Conservation (phyloP, 495 filamentous ascomycete species). For the Aspergillus cristatus region DNA sequence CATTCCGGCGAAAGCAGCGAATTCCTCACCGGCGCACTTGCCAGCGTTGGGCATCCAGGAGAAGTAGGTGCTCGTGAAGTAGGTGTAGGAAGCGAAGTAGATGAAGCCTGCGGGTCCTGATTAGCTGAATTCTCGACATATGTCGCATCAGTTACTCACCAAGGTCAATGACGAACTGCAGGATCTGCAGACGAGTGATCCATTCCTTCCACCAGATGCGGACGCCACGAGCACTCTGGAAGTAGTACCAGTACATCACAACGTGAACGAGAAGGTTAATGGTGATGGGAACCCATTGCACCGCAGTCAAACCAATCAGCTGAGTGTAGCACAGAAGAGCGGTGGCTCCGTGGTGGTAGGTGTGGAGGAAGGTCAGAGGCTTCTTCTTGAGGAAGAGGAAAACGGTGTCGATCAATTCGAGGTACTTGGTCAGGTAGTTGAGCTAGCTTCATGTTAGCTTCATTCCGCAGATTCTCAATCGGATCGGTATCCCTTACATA, state of each 20-base stretch:
- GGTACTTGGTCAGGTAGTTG: slow-evolving; percentile 66
- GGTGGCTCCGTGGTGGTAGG: slow-evolving; percentile 66
- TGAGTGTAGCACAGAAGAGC: slow-evolving; percentile 66
- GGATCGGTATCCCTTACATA: slow-evolving; percentile 42
- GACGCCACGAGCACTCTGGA: slow-evolving; percentile 49
- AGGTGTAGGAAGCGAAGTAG: slow-evolving; percentile 93
- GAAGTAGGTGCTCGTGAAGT: slow-evolving; percentile 91
- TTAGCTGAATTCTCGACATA: no score
- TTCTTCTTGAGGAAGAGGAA: slow-evolving; percentile 71
- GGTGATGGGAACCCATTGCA: slow-evolving; percentile 59
- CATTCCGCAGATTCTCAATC: neutral
- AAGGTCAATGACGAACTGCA: slow-evolving; percentile 51
- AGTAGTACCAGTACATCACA: slow-evolving; percentile 63
- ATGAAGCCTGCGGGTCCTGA: slow-evolving; percentile 58
- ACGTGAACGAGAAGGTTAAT: slow-evolving; percentile 63
- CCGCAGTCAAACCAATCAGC: slow-evolving; percentile 56
- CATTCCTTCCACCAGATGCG: slow-evolving; percentile 56
- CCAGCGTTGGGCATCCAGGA: slow-evolving; percentile 71
- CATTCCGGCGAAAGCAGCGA: slow-evolving; percentile 89
- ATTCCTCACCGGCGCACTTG: slow-evolving; percentile 91
- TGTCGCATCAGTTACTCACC: no score
- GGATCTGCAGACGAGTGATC: slow-evolving; percentile 49
- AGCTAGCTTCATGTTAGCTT: slow-evolving; percentile 33
- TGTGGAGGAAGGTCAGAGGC: slow-evolving; percentile 68
- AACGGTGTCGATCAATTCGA: slow-evolving; percentile 60